Conservation (phyloP, 2,329 filamentous ascomycete genomes). For the Cadophora sp. region DNA sequence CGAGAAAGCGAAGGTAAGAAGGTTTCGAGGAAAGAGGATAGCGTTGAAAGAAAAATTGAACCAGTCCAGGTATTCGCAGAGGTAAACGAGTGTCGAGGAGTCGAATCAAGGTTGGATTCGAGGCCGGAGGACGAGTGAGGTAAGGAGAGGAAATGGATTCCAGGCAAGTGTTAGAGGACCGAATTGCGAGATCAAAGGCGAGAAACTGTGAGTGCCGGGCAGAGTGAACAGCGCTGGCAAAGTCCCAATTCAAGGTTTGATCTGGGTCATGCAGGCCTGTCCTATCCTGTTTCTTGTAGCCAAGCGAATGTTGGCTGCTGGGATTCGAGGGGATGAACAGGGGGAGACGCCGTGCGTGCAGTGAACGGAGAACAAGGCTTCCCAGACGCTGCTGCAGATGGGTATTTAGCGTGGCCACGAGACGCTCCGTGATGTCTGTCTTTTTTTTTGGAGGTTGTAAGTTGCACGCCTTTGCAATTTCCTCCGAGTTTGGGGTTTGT, state of each 20-base stretch:
- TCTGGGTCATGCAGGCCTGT: conserved; percentile 2
- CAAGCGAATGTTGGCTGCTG: not conserved
- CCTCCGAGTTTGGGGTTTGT: not conserved
- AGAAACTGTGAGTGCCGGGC: not conserved
- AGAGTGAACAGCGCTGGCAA: not conserved
- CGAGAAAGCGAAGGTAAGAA: not conserved
- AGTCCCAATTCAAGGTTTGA: conserved; percentile 15
- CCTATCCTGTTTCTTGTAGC: conserved; percentile 1
- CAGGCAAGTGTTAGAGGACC: not conserved
- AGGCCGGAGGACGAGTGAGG: not conserved
- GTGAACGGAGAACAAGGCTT: not conserved
- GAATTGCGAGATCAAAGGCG: not conserved
- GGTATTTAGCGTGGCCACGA: not conserved
- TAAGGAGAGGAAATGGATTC: not conserved
- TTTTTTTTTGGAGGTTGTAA: not conserved
- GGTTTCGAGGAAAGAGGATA: not conserved
- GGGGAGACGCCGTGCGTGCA: not conserved
- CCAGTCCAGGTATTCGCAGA: not conserved
- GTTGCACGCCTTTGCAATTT: not conserved
- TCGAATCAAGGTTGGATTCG: conserved; percentile 3
- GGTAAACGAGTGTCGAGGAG: conserved; percentile 1
- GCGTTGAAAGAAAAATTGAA: not conserved
- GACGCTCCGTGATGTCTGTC: not conserved
- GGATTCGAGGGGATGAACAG: conserved; percentile 10
- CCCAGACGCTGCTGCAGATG: not conserved